phyloP scores from a whole-genome alignment of 2,329 filamentous ascomycete genomes.

The Arthrobotrys megalospora region DNA sequence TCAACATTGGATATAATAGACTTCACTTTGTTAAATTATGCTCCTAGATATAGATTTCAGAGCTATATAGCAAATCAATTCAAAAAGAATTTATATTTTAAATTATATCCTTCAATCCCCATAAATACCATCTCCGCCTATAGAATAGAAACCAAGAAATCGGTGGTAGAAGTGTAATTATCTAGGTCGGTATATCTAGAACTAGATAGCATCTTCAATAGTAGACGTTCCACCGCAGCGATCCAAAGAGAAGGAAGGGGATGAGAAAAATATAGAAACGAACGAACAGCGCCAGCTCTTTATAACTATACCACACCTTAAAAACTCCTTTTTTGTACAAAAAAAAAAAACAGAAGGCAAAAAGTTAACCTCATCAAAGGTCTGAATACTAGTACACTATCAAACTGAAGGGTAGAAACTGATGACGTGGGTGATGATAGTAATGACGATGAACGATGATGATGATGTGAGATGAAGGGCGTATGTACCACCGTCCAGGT shows the following conservation, averaged over 20 bases:
- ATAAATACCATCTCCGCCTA: too few species aligned
- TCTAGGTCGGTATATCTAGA: not conserved
- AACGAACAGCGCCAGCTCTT: constrained; percentile 22
- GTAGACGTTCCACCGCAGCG: not conserved
- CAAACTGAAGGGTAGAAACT: not conserved
- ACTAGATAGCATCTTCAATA: not conserved
- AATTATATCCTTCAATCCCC: too few species aligned
- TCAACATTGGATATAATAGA: too few species aligned
- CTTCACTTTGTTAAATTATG: too few species aligned
- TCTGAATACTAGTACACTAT: constrained; percentile 9
- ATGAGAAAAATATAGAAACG: not conserved
- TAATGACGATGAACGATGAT: not conserved
- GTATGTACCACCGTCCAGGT: constrained; percentile 9
- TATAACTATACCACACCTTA: constrained; percentile 33
- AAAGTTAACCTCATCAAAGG: not conserved
- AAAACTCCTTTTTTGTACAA: constrained; percentile 36
- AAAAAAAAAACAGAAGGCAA: constrained; percentile 1
- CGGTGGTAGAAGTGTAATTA: too few species aligned
- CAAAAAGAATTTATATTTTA: too few species aligned
- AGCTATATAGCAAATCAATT: too few species aligned
- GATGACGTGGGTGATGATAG: not conserved
- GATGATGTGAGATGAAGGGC: not conserved
- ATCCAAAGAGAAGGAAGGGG: not conserved
- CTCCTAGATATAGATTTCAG: too few species aligned
- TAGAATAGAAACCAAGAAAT: too few species aligned